Base-by-base conservation (phyloP, 352 stramenopile species). In the Globisporangium paroecandrum region DNA sequence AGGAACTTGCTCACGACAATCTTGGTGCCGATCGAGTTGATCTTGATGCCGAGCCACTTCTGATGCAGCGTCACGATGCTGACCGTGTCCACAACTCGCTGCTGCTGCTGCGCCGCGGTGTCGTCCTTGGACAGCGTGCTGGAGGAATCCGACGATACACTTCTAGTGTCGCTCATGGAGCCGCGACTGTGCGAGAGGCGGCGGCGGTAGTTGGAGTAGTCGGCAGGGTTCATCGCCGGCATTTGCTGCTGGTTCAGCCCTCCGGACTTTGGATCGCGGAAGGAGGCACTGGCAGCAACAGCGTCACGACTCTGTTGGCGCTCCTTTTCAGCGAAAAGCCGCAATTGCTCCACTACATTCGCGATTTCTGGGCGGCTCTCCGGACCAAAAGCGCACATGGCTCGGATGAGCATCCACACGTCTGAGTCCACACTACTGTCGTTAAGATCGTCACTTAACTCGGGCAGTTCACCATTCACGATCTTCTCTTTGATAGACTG, bases 1-100 rank as follows among this genome's bases (percentile, higher is more conserved):
- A 90, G 47, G 34, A 92, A 92, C 55, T 89, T 90, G 73, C 84
- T 92, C 58, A 92, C 76, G 41, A 90, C 76, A 53, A 92, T 78
- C 29, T 81, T 79, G 46, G 83, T 83, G 22, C 84, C 84, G 58
- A 92, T 84, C 57, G 81, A 88, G 65, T 89, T 90, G 65, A 92
- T 90, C 73, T 90, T 90, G 43, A 92, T 74, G 25, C 84, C 82
- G 20, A 92, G 72, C 84, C 82, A 92, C 58, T 90, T 86, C 61
- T 89, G 83, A 20, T 82, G 74, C 34, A 92, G 74, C 51, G 79
- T 78, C 8, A 92, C 75, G 9, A 73, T 73, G 47, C 72, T 73
- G 51, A 77, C 53, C 25, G 47, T 55, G 41, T 76, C 56, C 0
- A 51, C 69, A 8, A 62, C 8, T 15, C 29, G 58, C 29, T 58